Percentiles rank a stretch among this genome's conserved stretches.
Conservation (phyloP, 805 yeast genomes). For the Candida maesae region DNA sequence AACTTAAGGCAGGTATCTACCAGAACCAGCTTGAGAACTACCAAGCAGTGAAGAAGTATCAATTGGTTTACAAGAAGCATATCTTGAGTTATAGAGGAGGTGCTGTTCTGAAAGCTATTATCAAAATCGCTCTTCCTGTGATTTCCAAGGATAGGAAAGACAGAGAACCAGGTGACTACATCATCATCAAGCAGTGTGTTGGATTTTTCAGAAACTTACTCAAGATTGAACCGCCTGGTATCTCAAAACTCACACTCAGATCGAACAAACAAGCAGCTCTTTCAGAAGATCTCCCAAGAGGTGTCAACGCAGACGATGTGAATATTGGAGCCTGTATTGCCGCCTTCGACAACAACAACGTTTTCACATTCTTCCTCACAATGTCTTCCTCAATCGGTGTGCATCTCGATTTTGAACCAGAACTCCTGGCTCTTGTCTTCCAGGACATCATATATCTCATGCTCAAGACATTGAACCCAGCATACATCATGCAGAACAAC, state of each 20-base stretch:
- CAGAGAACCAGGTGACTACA: slow-evolving; percentile 67
- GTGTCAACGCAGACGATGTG: slow-evolving; percentile 62
- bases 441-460: slow-evolving; percentile 68
- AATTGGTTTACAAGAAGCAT: slow-evolving; percentile 65
- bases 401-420: slow-evolving; percentile 50
- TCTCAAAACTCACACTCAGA: slow-evolving; percentile 43
- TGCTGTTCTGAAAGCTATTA: slow-evolving; percentile 59
- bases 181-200: slow-evolving; percentile 66
- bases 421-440: slow-evolving; percentile 55
- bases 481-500: slow-evolving; percentile 14
- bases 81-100: slow-evolving; percentile 58
- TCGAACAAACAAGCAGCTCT: slow-evolving; percentile 29
- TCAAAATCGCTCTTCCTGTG: slow-evolving; percentile 64
- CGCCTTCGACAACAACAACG: slow-evolving; percentile 66
- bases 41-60: slow-evolving; percentile 61
- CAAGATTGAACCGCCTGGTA: slow-evolving; percentile 67
- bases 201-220: slow-evolving; percentile 76
- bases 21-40: slow-evolving; percentile 54
- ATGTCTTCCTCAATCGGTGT: slow-evolving; percentile 59
- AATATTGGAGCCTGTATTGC: slow-evolving; percentile 53
- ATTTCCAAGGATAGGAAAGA: slow-evolving; percentile 47
- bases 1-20: slow-evolving; percentile 46
- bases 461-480: slow-evolving; percentile 49
- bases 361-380: slow-evolving; percentile 68
- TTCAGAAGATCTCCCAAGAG: slow-evolving; percentile 46